Base-by-base conservation (phyloP, 768 basidiomycete species). In the Calocera viscosa region DNA sequence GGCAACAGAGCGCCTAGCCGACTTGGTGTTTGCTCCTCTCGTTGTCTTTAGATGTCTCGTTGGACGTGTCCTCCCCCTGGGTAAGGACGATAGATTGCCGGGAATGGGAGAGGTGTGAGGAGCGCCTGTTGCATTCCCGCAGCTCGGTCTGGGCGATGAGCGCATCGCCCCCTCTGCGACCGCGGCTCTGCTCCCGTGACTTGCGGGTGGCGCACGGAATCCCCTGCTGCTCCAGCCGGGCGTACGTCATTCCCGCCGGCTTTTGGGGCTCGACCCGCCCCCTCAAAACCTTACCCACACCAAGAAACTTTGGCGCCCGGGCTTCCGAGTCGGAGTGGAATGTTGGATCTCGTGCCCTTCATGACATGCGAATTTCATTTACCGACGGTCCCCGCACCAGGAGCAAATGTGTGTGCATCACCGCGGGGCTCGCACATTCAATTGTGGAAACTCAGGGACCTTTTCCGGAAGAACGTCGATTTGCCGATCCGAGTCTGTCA, bases 101-200 rank as follows among this genome's bases (percentile, higher is more conserved):
- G 53, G 53, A 60, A 28, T 60, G 53, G 53, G 22, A 47, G 24
- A 19, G 5, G 43, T 24, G 43, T 19, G 43, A 24, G 24, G 43
- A 47, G 43, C 43, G 43, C 43, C 43, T 24, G 43, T 5, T 47
- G 43, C 24, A 47, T 19, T 47, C 43, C 43, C 43, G 43, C 19
- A 24, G 8, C 43, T 7, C 16, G 24, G 35, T 5, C 43, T 60
- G 30, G 53, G 53, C 53, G 53, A 60, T 60, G 53, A 60, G 30
- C 53, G 53, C 53, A 60, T 60, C 53, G 53, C 53, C 53, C 30
- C 43, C 53, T n/a, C 43, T 47, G 43, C 19, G 43, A 8, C 8
- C 53, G 43, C 16, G 2, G 14, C 53, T 60, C 53, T 60, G 53
- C 53, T 60, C 53, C 53, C 53, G 53, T 60, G 53, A 60, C 53